Percentiles rank a stretch among this genome's conserved stretches.
These are phyloP conservation scores for Scutellaria barbata DNA, from an alignment of 257 asterid species.

Conservation along the genomic window DNA sequence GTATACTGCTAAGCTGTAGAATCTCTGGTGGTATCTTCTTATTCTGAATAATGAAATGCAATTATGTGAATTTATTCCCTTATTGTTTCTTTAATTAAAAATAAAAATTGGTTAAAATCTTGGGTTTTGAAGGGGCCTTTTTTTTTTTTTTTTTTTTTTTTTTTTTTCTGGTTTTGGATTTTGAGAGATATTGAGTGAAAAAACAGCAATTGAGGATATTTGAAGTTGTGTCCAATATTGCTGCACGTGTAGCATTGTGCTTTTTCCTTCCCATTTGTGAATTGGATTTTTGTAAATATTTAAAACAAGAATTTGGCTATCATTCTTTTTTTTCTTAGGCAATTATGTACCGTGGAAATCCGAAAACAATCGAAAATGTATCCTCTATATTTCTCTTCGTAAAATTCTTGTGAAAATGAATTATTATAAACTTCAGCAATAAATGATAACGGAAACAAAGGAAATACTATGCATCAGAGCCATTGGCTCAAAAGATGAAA, in stretches of 20 bases:
- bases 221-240: slow-evolving; percentile 56
- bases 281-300: slow-evolving; percentile 1
- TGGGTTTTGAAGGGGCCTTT: background rate
- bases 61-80: background rate
- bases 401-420: too few relatives aligned
- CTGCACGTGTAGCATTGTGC: slow-evolving; percentile 53
- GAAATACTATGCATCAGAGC: background rate
- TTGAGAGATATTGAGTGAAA: slow-evolving; percentile 29
- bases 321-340: too few relatives aligned
- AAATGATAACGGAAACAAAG: background rate
- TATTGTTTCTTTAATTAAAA: background rate
- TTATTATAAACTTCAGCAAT: too few relatives aligned
- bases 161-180: slow-evolving; percentile 4
- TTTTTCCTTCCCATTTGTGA: background rate
- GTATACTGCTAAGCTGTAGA: slow-evolving; percentile 29
- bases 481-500: background rate
- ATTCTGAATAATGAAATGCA: slow-evolving; percentile 26
- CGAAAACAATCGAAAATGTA: too few relatives aligned
- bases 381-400: too few relatives aligned
- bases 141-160: too few relatives aligned
- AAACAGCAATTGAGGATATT: slow-evolving; percentile 31
- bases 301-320: background rate
- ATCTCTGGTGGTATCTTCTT: slow-evolving; percentile 43
- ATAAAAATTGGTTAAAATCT: background rate
- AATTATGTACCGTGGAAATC: slow-evolving; percentile 1